Conservation (phyloP, 305 asterid species). For the Petunia hybrid region DNA sequence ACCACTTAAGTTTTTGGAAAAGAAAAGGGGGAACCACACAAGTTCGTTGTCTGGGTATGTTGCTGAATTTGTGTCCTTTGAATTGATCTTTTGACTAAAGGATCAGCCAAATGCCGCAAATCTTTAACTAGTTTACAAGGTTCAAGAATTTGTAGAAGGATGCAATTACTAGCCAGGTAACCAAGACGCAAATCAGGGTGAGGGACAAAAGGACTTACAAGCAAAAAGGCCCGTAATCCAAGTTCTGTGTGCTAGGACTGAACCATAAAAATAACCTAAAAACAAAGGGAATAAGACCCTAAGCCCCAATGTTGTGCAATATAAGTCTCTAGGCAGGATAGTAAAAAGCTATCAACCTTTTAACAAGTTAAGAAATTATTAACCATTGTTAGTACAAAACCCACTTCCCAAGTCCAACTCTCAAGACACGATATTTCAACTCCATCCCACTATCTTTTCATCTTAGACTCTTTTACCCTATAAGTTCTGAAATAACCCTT, state of each 20-base stretch:
- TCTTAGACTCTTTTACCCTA: not conserved
- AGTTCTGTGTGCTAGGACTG: not conserved
- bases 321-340: not conserved
- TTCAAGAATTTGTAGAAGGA: not conserved
- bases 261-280: not conserved
- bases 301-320: conserved; percentile 12
- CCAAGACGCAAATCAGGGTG: not conserved
- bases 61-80: conserved; percentile 1
- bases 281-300: conserved; percentile 12
- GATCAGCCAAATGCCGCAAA: not conserved
- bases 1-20: not conserved
- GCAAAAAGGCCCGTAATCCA: not conserved
- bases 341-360: not conserved
- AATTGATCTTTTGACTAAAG: not conserved
- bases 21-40: not conserved
- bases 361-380: not conserved
- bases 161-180: not conserved
- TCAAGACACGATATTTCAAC: not conserved
- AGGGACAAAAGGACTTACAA: not conserved
- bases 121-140: not conserved
- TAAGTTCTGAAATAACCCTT: not conserved
- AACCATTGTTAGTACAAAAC: not conserved
- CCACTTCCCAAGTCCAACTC: not conserved
- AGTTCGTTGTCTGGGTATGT: not conserved
- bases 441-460: not conserved